A percentile compares a stretch with the other conserved stretches of the same genome.
These are phyloP conservation scores for Penicillium cosmopolitanum DNA, from an alignment of 495 filamentous ascomycete genomes.

Conservation along the genomic window DNA sequence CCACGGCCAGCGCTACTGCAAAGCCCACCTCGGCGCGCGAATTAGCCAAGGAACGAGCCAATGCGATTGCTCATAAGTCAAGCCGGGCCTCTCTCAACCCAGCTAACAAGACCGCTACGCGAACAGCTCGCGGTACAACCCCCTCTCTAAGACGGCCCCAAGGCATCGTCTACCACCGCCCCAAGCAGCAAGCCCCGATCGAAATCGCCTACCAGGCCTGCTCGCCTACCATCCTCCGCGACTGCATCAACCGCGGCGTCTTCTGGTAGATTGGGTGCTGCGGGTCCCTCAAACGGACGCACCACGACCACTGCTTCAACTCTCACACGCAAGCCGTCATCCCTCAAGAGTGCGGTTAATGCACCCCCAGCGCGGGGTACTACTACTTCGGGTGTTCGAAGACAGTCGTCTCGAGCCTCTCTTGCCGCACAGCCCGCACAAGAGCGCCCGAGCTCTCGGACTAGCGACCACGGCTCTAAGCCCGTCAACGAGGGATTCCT, in stretches of 20 bases:
- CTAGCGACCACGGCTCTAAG: slow-evolving; percentile 42
- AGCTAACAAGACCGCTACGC: slow-evolving; percentile 30
- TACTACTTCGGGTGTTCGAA: slow-evolving; percentile 32
- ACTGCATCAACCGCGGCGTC: slow-evolving; percentile 67
- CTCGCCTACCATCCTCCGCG: slow-evolving; percentile 62
- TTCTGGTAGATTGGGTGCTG: slow-evolving; percentile 55
- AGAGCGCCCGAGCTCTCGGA: slow-evolving; percentile 48
- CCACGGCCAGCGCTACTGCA: slow-evolving; percentile 21
- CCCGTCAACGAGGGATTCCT: slow-evolving; percentile 77
- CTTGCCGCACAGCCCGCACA: slow-evolving; percentile 34
- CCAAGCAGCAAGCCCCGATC: slow-evolving; percentile 56
- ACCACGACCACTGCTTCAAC: slow-evolving; percentile 39
- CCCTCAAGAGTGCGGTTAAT: slow-evolving; percentile 33
- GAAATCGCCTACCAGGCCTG: slow-evolving; percentile 67
- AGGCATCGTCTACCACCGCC: slow-evolving; percentile 25
- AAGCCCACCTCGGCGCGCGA: slow-evolving; percentile 26
- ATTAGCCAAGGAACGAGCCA: slow-evolving; percentile 35
- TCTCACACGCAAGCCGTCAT: slow-evolving; percentile 50
- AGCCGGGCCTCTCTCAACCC: slow-evolving; percentile 40
- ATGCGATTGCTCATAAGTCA: slow-evolving; percentile 33
- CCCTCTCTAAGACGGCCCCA: slow-evolving; percentile 35
- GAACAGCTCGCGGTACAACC: slow-evolving; percentile 36
- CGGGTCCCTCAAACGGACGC: slow-evolving; percentile 48
- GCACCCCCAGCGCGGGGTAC: slow-evolving; percentile 27
- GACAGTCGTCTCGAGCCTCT: slow-evolving; percentile 47